phyloP scores from a whole-genome alignment of 148 eudicot species.

The Chenopodium berlandieri region DNA sequence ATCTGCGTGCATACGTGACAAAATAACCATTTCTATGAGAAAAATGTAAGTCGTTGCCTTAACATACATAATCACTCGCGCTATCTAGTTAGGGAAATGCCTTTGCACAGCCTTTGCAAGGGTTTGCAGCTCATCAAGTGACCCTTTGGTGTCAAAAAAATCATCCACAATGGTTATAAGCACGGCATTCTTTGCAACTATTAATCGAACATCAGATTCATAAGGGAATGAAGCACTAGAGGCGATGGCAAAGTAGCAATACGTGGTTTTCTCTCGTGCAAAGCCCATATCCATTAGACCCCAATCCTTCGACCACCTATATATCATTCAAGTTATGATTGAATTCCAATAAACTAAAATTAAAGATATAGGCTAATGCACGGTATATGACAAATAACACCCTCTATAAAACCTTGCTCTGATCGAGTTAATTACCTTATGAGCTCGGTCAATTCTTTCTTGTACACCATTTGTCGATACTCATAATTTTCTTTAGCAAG shows the following conservation, averaged over 20 bases:
- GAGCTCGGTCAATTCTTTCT: slow-evolving; percentile 36
- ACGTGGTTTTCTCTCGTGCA: slow-evolving; percentile 43
- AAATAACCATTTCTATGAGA: not conserved
- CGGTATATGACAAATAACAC: too few species aligned
- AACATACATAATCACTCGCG: not conserved
- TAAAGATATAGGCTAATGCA: too few species aligned
- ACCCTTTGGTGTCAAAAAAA: slow-evolving; percentile 44
- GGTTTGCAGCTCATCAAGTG: slow-evolving; percentile 28
- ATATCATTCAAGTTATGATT: not conserved
- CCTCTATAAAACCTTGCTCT: too few species aligned
- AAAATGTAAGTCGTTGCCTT: not conserved
- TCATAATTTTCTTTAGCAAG: slow-evolving; percentile 35
- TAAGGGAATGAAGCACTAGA: slow-evolving; percentile 22
- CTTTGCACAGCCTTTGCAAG: slow-evolving; percentile 40
- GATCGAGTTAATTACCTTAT: slow-evolving; percentile 21
- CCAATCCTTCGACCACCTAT: slow-evolving; percentile 42
- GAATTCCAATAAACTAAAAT: not conserved
- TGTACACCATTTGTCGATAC: slow-evolving; percentile 29
- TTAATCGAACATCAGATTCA: slow-evolving; percentile 28
- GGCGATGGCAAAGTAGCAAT: slow-evolving; percentile 40
- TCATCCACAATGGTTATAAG: slow-evolving; percentile 46
- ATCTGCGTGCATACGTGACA: slow-evolving; percentile 16
- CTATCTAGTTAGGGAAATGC: not conserved
- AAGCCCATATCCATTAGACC: slow-evolving; percentile 46
- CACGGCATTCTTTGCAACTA: slow-evolving; percentile 35